phyloP scores from a whole-genome alignment of 495 filamentous ascomycete species.

The Penicillium paradoxum region DNA sequence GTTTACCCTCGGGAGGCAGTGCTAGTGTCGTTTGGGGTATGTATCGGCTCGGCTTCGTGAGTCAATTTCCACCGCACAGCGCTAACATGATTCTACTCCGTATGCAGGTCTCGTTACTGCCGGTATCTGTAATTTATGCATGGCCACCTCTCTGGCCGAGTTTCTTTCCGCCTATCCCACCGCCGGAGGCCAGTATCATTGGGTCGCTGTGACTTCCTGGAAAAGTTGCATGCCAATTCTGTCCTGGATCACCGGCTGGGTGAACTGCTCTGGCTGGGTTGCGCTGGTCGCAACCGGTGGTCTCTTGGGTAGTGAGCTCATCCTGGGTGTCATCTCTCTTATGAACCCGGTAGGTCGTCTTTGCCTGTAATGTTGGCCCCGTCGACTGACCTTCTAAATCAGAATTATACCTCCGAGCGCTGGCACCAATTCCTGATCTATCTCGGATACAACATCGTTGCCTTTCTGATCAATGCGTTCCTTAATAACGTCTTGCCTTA shows the following conservation, averaged over 20 bases:
- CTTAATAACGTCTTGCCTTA: conserved; percentile 56
- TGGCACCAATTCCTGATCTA: conserved; percentile 79
- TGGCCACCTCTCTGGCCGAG: conserved; percentile 66
- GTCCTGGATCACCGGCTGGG: conserved; percentile 71
- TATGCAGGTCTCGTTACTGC: conserved; percentile 65
- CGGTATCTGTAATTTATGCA: conserved; percentile 66
- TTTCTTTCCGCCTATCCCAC: conserved; percentile 71
- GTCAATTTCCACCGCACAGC: too few species aligned
- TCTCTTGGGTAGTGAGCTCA: conserved; percentile 52
- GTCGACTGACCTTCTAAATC: not conserved
- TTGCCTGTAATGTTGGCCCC: too few species aligned
- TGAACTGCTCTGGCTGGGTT: conserved; percentile 71
- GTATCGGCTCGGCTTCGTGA: not conserved
- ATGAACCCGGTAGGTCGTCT: conserved; percentile 43
- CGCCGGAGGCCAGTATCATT: conserved; percentile 67
- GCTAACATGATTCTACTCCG: too few species aligned
- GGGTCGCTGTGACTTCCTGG: conserved; percentile 60
- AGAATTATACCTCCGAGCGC: conserved; percentile 47
- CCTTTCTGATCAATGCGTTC: conserved; percentile 64
- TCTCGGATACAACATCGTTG: conserved; percentile 57
- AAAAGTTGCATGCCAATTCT: conserved; percentile 56
- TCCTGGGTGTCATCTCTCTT: conserved; percentile 53
- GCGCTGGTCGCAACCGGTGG: conserved; percentile 47
- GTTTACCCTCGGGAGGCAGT: conserved; percentile 44
- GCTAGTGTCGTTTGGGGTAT: conserved; percentile 48